A percentile compares a stretch with the other conserved stretches of the same genome.
These are phyloP conservation scores for Kwoniella shivajii DNA, from an alignment of 1,284 basidiomycete species.

Conservation along the genomic window DNA sequence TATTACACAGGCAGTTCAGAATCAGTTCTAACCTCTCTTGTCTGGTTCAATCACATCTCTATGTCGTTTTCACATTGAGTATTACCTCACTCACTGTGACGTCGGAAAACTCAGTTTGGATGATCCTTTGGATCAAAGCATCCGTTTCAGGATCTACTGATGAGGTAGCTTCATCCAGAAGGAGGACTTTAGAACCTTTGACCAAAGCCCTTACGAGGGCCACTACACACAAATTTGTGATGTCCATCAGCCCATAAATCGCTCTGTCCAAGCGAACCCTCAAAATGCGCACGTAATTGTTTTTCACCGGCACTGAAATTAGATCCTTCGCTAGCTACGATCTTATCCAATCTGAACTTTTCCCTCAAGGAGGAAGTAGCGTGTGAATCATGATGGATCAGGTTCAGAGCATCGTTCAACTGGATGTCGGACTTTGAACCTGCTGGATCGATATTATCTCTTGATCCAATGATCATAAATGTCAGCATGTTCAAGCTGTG, in stretches of 20 bases:
- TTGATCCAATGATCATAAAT: neutral
- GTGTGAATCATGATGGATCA: conserved; percentile 49
- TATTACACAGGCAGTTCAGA: neutral
- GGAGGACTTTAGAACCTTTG: conserved; percentile 68
- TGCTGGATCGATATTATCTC: conserved; percentile 58
- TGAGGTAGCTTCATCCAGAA: conserved; percentile 59
- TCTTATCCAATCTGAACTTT: conserved; percentile 62
- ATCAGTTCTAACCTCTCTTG: neutral
- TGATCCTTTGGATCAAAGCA: conserved; percentile 70
- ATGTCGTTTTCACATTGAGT: no score
- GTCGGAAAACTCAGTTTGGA: conserved; percentile 66
- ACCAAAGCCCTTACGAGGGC: conserved; percentile 70
- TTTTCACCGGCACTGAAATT: conserved; percentile 60
- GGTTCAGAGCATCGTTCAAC: conserved; percentile 58
- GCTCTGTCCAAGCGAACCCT: no score
- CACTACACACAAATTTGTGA: conserved; percentile 39
- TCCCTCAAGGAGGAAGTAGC: conserved; percentile 10
- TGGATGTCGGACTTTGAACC: conserved; percentile 60
- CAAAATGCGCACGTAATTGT: conserved; percentile 30
- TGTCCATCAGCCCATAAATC: no score
- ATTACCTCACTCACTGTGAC: conserved; percentile 31
- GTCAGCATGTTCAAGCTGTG: neutral
- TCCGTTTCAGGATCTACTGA: conserved; percentile 80
- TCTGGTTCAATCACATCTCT: neutral
- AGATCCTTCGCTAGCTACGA: conserved; percentile 41